Percentiles rank a stretch among this genome's conserved stretches.
These are phyloP conservation scores for Austroboletus festivus DNA, from an alignment of 768 basidiomycete genomes.

Conservation along the genomic window DNA sequence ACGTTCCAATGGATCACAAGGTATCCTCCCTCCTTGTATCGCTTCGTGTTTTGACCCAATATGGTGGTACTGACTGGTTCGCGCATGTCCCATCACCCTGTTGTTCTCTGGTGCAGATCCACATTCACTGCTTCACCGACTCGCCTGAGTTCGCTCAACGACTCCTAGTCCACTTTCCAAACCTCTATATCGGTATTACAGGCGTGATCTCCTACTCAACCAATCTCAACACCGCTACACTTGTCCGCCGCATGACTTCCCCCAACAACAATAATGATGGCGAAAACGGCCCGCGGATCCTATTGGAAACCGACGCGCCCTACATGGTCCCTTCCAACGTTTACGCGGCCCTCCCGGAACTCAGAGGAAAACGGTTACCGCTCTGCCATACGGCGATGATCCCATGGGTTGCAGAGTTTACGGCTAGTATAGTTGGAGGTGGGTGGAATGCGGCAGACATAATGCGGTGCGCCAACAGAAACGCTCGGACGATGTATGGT, in stretches of 20 bases:
- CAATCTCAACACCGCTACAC: constrained; percentile 66
- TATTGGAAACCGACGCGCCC: constrained; percentile 85
- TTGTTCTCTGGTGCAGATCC: constrained; percentile 47
- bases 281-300: constrained; percentile 37
- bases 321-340: constrained; percentile 82
- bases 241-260: constrained; percentile 52
- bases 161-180: constrained; percentile 73
- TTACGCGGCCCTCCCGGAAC: constrained; percentile 49
- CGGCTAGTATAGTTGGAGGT: constrained; percentile 45
- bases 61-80: too few species aligned
- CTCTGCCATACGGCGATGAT: constrained; percentile 79
- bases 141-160: constrained; percentile 68
- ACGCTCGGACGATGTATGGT: constrained; percentile 63
- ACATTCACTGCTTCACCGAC: constrained; percentile 89
- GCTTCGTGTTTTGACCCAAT: too few species aligned
- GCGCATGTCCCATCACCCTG: too few species aligned
- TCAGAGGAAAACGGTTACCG: constrained; percentile 57
- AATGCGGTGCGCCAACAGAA: constrained; percentile 59
- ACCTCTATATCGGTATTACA: constrained; percentile 82
- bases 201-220: constrained; percentile 81
- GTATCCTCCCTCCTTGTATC: constrained; percentile 30
- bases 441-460: constrained; percentile 55
- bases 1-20: constrained; percentile 68
- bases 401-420: constrained; percentile 80
- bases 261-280: too few species aligned